Evolutionary conservation across 225 moss, liverwort and hornwort species (phyloP).

Genomic region (Polytrichum formosum): DNA sequence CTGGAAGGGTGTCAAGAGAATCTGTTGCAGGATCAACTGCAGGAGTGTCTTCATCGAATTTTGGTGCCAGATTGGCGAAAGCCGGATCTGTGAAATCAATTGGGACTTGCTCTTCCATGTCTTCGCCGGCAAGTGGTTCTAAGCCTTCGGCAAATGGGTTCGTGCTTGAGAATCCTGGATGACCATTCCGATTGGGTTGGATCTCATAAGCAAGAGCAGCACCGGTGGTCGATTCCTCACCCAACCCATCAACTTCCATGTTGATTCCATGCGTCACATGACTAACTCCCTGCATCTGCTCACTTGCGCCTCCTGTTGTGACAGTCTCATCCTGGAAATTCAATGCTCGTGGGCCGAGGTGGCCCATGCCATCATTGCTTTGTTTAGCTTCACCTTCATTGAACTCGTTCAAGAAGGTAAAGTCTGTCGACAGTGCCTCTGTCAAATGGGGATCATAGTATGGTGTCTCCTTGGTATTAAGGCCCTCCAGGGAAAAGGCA

Average conservation of each 20-base stretch:
- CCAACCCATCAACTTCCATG: not conserved
- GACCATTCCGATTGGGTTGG: not conserved
- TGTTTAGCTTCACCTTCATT: slow-evolving; percentile 8
- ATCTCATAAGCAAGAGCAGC: not conserved
- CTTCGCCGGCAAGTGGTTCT: slow-evolving; percentile 11
- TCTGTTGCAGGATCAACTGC: not conserved
- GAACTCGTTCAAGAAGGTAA: slow-evolving; percentile 33
- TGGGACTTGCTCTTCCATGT: slow-evolving; percentile 13
- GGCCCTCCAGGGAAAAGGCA: slow-evolving; percentile 10
- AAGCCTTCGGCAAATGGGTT: slow-evolving; percentile 29
- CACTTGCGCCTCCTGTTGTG: not conserved
- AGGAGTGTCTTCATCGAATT: slow-evolving; percentile 13
- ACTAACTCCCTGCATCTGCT: not conserved
- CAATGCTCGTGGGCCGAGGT: slow-evolving; percentile 39
- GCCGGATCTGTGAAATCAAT: not conserved
- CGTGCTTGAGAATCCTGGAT: slow-evolving; percentile 12
- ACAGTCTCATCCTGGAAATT: slow-evolving; percentile 25
- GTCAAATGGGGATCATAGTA: not conserved
- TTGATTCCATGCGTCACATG: not conserved
- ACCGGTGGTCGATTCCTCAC: not conserved
- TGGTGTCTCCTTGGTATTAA: not conserved
- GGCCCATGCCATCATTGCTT: slow-evolving; percentile 7
- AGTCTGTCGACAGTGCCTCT: slow-evolving; percentile 19
- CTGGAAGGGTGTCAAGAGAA: slow-evolving; percentile 1
- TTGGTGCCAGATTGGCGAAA: not conserved